Evolutionary conservation across 2,329 filamentous ascomycete species (phyloP).

Genomic region (Aspergillus sp.): DNA sequence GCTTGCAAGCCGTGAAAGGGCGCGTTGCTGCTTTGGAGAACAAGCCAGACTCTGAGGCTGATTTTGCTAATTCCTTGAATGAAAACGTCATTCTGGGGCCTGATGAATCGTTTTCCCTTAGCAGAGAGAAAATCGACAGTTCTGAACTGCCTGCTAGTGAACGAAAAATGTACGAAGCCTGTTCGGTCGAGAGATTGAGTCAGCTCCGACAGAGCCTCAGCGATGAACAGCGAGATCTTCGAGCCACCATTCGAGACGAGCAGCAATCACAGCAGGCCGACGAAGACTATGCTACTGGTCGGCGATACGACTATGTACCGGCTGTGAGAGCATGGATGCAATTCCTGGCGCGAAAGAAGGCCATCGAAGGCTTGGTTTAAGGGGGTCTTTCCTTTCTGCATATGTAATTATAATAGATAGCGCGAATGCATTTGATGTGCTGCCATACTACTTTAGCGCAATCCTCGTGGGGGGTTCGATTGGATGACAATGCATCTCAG

Average conservation of each 20-base stretch:
- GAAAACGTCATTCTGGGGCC: slow-evolving; percentile 21
- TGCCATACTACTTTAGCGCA: background rate
- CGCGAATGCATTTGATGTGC: background rate
- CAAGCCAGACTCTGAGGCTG: background rate
- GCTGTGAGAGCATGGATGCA: slow-evolving; percentile 62
- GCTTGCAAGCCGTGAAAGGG: slow-evolving; percentile 32
- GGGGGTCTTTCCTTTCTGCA: too few species aligned
- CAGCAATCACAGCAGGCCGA: slow-evolving; percentile 31
- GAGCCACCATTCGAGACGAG: slow-evolving; percentile 32
- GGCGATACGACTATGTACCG: slow-evolving; percentile 57
- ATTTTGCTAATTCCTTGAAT: slow-evolving; percentile 3
- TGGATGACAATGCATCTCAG: slow-evolving; percentile 6
- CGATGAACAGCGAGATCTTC: slow-evolving; percentile 25
- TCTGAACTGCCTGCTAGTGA: slow-evolving; percentile 19
- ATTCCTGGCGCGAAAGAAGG: slow-evolving; percentile 58
- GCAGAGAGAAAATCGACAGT: slow-evolving; percentile 24
- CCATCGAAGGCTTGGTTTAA: slow-evolving; percentile 36
- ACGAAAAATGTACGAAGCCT: slow-evolving; percentile 15
- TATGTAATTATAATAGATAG: too few species aligned
- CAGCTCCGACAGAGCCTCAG: slow-evolving; percentile 20
- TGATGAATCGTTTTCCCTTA: slow-evolving; percentile 32
- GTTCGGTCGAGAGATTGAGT: slow-evolving; percentile 23
- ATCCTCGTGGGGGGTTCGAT: slow-evolving; percentile 9
- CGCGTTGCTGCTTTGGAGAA: slow-evolving; percentile 9
- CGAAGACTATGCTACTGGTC: slow-evolving; percentile 33